phyloP scores from a whole-genome alignment of 768 basidiomycete species.

The Tricholoma saponaceum region DNA sequence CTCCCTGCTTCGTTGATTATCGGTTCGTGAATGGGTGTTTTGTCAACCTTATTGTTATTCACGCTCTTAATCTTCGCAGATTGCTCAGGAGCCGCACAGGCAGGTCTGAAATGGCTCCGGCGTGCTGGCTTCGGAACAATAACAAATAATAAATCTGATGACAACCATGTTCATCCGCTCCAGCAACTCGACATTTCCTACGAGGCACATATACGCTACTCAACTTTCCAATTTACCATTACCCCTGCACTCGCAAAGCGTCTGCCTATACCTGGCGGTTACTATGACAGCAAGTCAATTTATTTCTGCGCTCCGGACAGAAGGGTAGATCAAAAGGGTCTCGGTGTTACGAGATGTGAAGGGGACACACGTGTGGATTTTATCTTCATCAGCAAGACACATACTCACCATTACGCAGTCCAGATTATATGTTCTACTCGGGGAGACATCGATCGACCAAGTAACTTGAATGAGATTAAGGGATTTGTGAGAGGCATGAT shows the following conservation, averaged over 20 bases:
- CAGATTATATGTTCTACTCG: conserved; percentile 3
- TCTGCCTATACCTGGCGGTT: not conserved
- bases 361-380: not conserved
- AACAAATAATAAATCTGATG: not conserved
- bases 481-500: conserved; percentile 8
- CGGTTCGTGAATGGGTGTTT: not conserved
- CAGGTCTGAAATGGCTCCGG: conserved; percentile 23
- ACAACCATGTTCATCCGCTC: not conserved
- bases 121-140: conserved; percentile 15
- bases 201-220: not conserved
- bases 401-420: not conserved
- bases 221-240: not conserved
- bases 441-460: conserved; percentile 6
- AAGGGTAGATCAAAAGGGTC: not conserved
- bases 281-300: not conserved
- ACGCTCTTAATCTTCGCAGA: conserved; percentile 13
- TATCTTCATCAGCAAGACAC: not conserved
- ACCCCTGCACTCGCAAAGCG: not conserved
- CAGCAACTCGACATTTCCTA: not conserved
- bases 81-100: conserved; percentile 24
- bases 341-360: not conserved
- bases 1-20: not conserved
- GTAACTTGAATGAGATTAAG: conserved; percentile 13
- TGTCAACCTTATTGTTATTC: not conserved
- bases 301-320: not conserved